These are phyloP conservation scores for Fusarium tupiense DNA, from an alignment of 2,329 filamentous ascomycete genomes.

Conservation along the genomic window DNA sequence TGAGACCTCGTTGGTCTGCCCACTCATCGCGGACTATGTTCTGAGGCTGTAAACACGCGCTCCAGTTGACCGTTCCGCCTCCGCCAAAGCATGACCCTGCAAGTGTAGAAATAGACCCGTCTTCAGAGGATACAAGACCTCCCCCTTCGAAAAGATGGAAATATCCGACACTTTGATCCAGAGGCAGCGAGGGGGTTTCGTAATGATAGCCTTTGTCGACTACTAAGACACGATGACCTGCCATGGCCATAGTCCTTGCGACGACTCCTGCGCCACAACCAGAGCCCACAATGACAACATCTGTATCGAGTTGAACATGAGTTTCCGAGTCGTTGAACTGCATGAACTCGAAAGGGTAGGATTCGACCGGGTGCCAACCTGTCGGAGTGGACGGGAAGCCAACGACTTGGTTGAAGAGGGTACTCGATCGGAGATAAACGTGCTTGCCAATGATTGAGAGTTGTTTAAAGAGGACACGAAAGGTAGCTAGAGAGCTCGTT, in stretches of 20 bases:
- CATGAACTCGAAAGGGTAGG: neutral
- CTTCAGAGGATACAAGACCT: neutral
- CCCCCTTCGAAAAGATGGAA: neutral
- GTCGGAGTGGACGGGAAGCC: neutral
- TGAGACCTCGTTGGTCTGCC: neutral
- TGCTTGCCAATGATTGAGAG: neutral
- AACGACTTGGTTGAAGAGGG: neutral
- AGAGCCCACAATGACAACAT: neutral
- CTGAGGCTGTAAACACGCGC: neutral
- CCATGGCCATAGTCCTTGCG: neutral
- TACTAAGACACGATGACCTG: neutral
- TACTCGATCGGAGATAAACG: neutral
- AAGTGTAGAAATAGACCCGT: neutral
- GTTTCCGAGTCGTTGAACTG: neutral
- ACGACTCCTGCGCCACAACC: neutral
- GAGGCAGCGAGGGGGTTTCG: neutral
- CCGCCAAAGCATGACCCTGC: neutral
- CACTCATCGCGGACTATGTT: conserved; percentile 1
- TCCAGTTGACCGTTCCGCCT: conserved; percentile 5
- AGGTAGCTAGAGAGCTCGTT: neutral
- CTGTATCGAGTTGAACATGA: neutral
- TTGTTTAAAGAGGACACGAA: neutral
- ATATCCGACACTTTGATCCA: neutral
- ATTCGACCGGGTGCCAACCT: neutral
- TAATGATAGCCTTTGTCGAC: neutral